A percentile compares a stretch with the other conserved stretches of the same genome.
These are phyloP conservation scores for Ophiostoma fasciatum DNA, from an alignment of 2,329 filamentous ascomycete genomes.

Conservation along the genomic window DNA sequence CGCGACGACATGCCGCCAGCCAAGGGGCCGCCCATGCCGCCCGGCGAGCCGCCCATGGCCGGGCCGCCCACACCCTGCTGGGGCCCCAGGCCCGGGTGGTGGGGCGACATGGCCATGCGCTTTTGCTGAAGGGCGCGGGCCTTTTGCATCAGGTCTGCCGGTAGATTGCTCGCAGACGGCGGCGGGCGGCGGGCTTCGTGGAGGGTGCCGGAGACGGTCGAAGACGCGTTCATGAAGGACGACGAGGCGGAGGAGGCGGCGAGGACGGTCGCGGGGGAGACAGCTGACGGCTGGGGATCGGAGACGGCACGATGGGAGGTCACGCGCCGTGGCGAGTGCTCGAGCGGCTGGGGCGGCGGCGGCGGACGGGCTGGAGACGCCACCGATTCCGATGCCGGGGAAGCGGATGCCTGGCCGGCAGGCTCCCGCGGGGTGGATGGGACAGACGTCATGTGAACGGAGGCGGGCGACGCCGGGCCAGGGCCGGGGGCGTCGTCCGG, in stretches of 20 bases:
- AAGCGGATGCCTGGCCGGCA: no score
- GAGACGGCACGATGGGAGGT: slow-evolving; percentile 46
- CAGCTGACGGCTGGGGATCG: slow-evolving; percentile 40
- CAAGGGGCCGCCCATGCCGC: slow-evolving; percentile 2
- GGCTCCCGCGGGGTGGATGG: no score
- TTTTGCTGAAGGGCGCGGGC: slow-evolving; percentile 22
- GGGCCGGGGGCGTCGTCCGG: no score
- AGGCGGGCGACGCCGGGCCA: no score
- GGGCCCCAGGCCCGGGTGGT: slow-evolving; percentile 9
- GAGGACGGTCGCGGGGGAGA: no score
- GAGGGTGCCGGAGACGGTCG: slow-evolving; percentile 66
- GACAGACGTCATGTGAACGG: no score
- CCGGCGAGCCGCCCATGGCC: slow-evolving; percentile 10
- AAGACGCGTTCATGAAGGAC: slow-evolving; percentile 58
- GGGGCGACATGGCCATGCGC: slow-evolving; percentile 19
- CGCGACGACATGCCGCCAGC: slow-evolving; percentile 27
- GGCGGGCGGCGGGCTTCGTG: slow-evolving; percentile 46
- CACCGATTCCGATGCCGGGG: no score
- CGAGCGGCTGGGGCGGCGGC: background rate
- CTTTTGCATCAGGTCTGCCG: slow-evolving; percentile 26
- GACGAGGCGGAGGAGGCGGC: slow-evolving; percentile 21
- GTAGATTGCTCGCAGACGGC: slow-evolving; percentile 23
- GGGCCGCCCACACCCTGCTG: slow-evolving; percentile 14
- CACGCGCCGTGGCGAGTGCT: slow-evolving; percentile 15
- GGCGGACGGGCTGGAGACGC: no score